A percentile compares a stretch with the other conserved stretches of the same genome.
These are phyloP conservation scores for Coemansia sp. DNA, from an alignment of 192 early-diverging fungal species.

Conservation along the genomic window DNA sequence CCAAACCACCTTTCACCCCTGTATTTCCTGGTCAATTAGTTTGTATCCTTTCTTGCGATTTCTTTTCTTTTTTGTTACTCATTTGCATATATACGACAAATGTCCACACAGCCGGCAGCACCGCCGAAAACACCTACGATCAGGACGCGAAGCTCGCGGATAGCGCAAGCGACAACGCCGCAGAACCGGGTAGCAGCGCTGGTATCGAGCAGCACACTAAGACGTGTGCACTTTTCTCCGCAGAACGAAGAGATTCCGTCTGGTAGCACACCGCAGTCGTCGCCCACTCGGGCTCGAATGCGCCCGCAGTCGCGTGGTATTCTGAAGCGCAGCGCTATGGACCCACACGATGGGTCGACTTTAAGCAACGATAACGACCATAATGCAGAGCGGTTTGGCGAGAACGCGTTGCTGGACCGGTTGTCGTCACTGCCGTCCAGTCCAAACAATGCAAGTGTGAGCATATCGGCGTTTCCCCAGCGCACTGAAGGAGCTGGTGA, in stretches of 20 bases:
- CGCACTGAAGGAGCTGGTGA: not conserved
- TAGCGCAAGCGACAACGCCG: not conserved
- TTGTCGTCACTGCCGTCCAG: slow-evolving; percentile 12
- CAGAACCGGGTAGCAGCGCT: not conserved
- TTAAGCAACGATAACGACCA: slow-evolving; percentile 19
- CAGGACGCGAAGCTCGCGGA: not conserved
- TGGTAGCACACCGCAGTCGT: slow-evolving; percentile 42
- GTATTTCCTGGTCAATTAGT: not conserved
- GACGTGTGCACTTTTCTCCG: slow-evolving; percentile 48
- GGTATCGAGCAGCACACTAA: slow-evolving; percentile 13
- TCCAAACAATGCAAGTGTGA: not conserved
- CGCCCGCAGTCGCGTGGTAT: slow-evolving; percentile 37
- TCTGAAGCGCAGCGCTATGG: slow-evolving; percentile 23
- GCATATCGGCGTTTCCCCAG: slow-evolving; percentile 4
- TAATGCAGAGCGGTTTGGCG: slow-evolving; percentile 5
- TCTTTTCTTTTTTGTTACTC: not conserved
- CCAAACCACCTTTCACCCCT: not conserved
- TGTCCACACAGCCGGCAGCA: slow-evolving; percentile 5
- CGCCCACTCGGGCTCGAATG: slow-evolving; percentile 35
- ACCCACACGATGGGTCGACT: not conserved
- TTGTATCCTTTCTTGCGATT: not conserved
- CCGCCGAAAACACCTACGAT: not conserved
- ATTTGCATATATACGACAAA: slow-evolving; percentile 4
- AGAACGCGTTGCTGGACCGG: slow-evolving; percentile 11
- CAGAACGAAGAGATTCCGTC: slow-evolving; percentile 39